Base-by-base conservation (phyloP, 371 early-diverging fungal genomes). In the Rhizopus sp. region DNA sequence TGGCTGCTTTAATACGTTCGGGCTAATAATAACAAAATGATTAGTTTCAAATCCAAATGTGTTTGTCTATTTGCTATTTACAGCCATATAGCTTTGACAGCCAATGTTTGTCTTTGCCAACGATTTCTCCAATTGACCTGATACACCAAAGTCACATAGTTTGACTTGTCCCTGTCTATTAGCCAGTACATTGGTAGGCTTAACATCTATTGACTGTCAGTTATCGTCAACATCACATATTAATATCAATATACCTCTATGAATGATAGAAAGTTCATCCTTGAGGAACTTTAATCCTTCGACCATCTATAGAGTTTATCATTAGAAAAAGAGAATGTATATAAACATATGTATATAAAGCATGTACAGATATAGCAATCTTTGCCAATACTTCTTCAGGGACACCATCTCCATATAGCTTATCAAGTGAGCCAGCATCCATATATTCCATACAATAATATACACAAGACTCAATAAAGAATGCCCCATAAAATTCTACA, bases 401-500 rank as follows among this genome's bases (percentile, higher is more conserved):
- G 0, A 90, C 84, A 32, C 94, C 94, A 34, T 83, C 81, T 7
- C 84, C 82, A 63, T 93, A 93, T 39, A 97, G 69, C 45, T 88
- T 86, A 62, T 97, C 96, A 48, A 97, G 72, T 12, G 94, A 94
- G 37, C 96, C 96, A 42, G 85, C 91, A 69, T 97, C 97, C 97
- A 97, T 97, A 72, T 86, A 95, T 73, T 90, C 93, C 89, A 89
- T 92, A 69, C 94, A 95, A 68, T 93, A 93, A 68, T 94, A 97
- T 0, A 95, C 96, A 69, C 93, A 92, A n/a, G 90, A 88, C 66
- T 96, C 96, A 57, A 93, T 88, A 64, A 95, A 94, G 77, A 96
- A 97, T 1, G 97, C 97, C n/a, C 97, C 97, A 75, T 97, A 97
- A 66, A 96, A 97, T 50, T 95, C 95, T 33, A 97, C 93, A 75